Evolutionary conservation across 139 green algal genomes (phyloP).

Genomic region (Astrephomene gubernaculifera): DNA sequence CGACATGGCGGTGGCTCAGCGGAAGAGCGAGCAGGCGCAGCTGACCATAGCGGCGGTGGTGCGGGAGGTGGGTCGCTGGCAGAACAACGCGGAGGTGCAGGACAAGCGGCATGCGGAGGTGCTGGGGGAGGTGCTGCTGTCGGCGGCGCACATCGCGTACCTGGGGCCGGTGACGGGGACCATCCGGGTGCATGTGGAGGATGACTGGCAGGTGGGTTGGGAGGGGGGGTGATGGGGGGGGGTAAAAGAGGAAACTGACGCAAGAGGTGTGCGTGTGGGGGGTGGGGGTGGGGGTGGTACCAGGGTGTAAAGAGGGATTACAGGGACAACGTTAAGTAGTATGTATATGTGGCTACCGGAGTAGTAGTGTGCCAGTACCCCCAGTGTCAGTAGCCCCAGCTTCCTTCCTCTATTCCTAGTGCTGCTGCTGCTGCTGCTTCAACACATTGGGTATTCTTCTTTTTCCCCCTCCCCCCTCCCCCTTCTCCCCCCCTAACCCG

Average conservation of each 20-base stretch:
- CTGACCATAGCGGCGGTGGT: slow-evolving; percentile 45
- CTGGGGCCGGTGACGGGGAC: slow-evolving; percentile 49
- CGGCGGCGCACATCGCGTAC: slow-evolving; percentile 52
- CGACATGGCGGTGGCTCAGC: slow-evolving; percentile 46
- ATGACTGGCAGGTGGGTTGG: slow-evolving; percentile 34
- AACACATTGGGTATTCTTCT: too few species aligned
- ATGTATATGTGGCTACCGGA: too few species aligned
- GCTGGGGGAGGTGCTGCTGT: slow-evolving; percentile 53
- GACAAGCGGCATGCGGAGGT: slow-evolving; percentile 53
- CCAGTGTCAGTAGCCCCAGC: too few species aligned
- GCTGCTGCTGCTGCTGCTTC: too few species aligned
- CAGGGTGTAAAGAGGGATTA: too few species aligned
- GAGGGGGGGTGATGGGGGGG: too few species aligned
- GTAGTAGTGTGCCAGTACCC: too few species aligned
- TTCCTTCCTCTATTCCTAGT: too few species aligned
- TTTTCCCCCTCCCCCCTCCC: neutral
- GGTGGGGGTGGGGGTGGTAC: too few species aligned
- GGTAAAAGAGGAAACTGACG: too few species aligned
- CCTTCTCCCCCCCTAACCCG: neutral
- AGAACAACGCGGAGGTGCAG: slow-evolving; percentile 24
- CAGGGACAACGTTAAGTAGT: too few species aligned
- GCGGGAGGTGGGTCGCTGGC: slow-evolving; percentile 54
- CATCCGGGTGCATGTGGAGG: slow-evolving; percentile 39
- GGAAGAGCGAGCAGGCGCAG: slow-evolving; percentile 50
- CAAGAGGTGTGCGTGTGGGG: too few species aligned